Conservation (phyloP, 768 basidiomycete genomes). For the Candolleomyces aberdarensis region DNA sequence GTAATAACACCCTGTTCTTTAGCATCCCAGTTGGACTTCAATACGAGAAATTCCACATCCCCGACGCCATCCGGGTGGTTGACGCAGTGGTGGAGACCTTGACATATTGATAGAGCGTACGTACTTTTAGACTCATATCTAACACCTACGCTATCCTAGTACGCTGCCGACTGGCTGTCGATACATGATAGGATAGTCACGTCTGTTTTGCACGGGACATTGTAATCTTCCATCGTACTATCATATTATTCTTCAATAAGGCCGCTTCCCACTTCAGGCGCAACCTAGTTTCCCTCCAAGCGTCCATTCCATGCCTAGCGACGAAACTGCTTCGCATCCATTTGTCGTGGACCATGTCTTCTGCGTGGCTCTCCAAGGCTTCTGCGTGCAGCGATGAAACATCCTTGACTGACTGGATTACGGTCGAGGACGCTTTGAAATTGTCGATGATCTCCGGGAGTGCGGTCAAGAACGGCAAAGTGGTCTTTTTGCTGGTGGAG, state of each 20-base stretch:
- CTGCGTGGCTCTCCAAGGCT: not conserved
- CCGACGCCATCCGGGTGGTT: slow-evolving; percentile 78
- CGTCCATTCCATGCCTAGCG: not conserved
- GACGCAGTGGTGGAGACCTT: slow-evolving; percentile 86
- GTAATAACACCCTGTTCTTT: slow-evolving; percentile 6
- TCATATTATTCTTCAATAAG: not conserved
- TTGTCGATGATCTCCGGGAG: not conserved
- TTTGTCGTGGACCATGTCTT: not conserved
- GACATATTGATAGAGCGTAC: slow-evolving; percentile 42
- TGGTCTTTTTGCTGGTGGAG: not conserved
- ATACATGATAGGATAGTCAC: not conserved
- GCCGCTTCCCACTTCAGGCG: slow-evolving; percentile 1
- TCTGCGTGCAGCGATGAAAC: not conserved
- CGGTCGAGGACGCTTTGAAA: not conserved
- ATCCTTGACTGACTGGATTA: not conserved
- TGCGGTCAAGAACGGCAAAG: not conserved
- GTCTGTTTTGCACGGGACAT: not conserved
- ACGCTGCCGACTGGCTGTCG: not conserved
- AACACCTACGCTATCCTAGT: not conserved
- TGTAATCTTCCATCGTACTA: not conserved
- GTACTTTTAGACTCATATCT: too few relatives aligned
- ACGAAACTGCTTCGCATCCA: slow-evolving; percentile 1
- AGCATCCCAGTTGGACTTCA: slow-evolving; percentile 83
- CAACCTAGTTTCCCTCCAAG: slow-evolving; percentile 2
- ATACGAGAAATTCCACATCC: slow-evolving; percentile 91